phyloP scores from a whole-genome alignment of 805 yeast species.

The Myxozyma monticola region DNA sequence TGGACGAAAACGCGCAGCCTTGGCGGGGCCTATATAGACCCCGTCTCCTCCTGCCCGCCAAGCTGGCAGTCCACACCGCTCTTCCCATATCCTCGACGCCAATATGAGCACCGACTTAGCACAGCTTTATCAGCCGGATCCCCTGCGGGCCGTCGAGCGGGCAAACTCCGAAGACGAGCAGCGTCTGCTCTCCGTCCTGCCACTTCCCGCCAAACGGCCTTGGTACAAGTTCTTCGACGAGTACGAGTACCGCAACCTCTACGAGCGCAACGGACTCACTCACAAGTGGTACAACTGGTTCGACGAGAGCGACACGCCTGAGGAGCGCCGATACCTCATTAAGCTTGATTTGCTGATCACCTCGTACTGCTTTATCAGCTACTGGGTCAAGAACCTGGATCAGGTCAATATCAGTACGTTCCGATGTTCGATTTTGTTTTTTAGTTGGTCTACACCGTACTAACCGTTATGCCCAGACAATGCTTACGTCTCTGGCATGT shows the following conservation, averaged over 20 bases:
- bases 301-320: slow-evolving; percentile 50
- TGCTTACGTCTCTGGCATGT: slow-evolving; percentile 67
- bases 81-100: no score
- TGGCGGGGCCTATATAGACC: no score
- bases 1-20: no score
- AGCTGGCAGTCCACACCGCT: no score
- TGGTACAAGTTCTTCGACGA: slow-evolving; percentile 29
- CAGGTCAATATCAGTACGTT: slow-evolving; percentile 49
- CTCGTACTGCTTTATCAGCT: slow-evolving; percentile 58
- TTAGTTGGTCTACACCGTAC: no score
- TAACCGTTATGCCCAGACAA: slow-evolving; percentile 38
- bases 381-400: slow-evolving; percentile 70
- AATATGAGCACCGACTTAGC: no score
- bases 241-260: slow-evolving; percentile 23
- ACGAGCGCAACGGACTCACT: slow-evolving; percentile 17
- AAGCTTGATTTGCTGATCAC: slow-evolving; percentile 59
- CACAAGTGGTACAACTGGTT: slow-evolving; percentile 47
- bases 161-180: no score
- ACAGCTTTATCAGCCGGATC: no score
- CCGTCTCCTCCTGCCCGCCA: no score
- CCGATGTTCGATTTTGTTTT: no score
- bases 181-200: no score
- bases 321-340: slow-evolving; percentile 48
- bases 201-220: slow-evolving; percentile 18
- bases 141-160: no score